phyloP scores from a whole-genome alignment of 23 red algal species.

The Pyropia yezoensis region DNA sequence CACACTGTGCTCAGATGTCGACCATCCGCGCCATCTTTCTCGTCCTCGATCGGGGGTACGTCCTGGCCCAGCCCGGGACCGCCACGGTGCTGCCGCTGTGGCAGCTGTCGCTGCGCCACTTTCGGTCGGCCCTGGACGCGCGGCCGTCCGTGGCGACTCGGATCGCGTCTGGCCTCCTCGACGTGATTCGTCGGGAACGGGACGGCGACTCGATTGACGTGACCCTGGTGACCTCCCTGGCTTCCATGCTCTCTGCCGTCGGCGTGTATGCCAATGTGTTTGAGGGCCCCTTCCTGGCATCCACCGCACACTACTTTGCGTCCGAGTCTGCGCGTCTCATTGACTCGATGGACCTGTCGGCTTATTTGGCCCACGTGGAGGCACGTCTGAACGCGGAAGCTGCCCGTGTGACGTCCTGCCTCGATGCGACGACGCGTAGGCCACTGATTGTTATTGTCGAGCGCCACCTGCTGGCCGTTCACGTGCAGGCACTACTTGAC shows the following conservation, averaged over 20 bases:
- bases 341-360: slow-evolving; percentile 19
- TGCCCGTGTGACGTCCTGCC: slow-evolving; percentile 20
- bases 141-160: slow-evolving; percentile 10
- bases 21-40: slow-evolving; percentile 79
- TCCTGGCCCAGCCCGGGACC: slow-evolving; percentile 21
- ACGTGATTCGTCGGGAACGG: slow-evolving; percentile 45
- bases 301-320: slow-evolving; percentile 60
- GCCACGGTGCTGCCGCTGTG: slow-evolving; percentile 35
- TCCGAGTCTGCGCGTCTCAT: slow-evolving; percentile 27
- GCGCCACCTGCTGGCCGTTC: slow-evolving; percentile 39
- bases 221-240: slow-evolving; percentile 26
- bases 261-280: slow-evolving; percentile 59
- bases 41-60: slow-evolving; percentile 86
- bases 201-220: slow-evolving; percentile 43
- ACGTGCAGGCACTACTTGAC: slow-evolving; percentile 40
- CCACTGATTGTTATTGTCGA: slow-evolving; percentile 67
- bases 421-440: slow-evolving; percentile 38
- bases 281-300: slow-evolving; percentile 53
- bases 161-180: slow-evolving; percentile 27
- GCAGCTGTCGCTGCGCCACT: slow-evolving; percentile 76
- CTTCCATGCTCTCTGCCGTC: slow-evolving; percentile 72
- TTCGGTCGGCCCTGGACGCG: slow-evolving; percentile 39
- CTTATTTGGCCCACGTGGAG: slow-evolving; percentile 76
- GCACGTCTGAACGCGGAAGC: slow-evolving; percentile 45
- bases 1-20: slow-evolving; percentile 53